Conservation (phyloP, 768 basidiomycete genomes). For the Rhizopogon roseolus region DNA sequence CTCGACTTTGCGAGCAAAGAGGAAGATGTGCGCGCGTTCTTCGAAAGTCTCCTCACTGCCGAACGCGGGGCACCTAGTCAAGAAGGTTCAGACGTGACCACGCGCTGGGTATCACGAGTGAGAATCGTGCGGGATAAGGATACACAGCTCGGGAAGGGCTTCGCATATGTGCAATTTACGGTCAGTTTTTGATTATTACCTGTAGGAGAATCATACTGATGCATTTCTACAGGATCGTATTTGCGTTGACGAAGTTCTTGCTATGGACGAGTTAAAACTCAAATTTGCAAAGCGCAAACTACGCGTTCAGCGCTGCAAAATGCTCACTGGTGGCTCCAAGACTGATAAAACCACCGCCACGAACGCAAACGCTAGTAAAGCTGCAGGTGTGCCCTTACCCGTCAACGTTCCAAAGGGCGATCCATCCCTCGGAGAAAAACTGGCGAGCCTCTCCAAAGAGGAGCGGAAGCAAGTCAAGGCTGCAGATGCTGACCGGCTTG, state of each 20-base stretch:
- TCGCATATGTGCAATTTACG: slow-evolving; percentile 85
- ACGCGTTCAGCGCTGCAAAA: slow-evolving; percentile 88
- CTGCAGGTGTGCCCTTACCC: slow-evolving; percentile 2
- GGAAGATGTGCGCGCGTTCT: slow-evolving; percentile 82
- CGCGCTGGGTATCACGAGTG: slow-evolving; percentile 76
- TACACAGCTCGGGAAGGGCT: slow-evolving; percentile 93
- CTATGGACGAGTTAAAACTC: slow-evolving; percentile 69
- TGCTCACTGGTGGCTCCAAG: slow-evolving; percentile 39
- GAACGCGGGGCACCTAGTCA: slow-evolving; percentile 60
- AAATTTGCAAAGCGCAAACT: slow-evolving; percentile 92
- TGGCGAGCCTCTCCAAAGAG: slow-evolving; percentile 76
- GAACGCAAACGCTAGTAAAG: background rate
- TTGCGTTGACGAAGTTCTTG: slow-evolving; percentile 90
- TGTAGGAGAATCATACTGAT: background rate
- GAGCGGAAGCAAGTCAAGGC: slow-evolving; percentile 83
- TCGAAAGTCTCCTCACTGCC: slow-evolving; percentile 68
- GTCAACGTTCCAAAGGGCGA: slow-evolving; percentile 66
- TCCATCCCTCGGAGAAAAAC: slow-evolving; percentile 71
- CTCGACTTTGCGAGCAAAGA: slow-evolving; percentile 91
- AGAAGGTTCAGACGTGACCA: slow-evolving; percentile 30
- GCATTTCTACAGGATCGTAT: slow-evolving; percentile 61
- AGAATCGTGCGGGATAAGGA: slow-evolving; percentile 86
- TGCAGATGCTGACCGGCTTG: slow-evolving; percentile 73
- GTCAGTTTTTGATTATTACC: slow-evolving; percentile 33
- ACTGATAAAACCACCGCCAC: slow-evolving; percentile 12